Base-by-base conservation (phyloP, 75 land plant species). In the Picea sitchensis region DNA sequence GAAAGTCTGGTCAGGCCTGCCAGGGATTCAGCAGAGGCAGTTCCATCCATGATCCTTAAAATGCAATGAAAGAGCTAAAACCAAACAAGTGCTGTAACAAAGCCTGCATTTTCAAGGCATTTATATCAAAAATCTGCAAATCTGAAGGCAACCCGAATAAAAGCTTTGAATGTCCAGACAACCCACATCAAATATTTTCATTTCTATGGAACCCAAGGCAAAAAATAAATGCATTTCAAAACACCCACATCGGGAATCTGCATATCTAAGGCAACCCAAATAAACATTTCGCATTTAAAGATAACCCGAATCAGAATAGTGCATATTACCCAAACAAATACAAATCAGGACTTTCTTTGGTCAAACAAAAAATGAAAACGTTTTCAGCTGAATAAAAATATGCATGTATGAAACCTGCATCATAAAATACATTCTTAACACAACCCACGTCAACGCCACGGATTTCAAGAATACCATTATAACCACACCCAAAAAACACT, bases 41-140 rank as follows among this genome's bases (percentile, higher is more conserved):
- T 71, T 71, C n/a, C 74, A 44, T 71, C 74, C 74, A 71, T 71
- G 7, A 41, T 71, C 54, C 51, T n/a, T 44, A n/a, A 71, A 6
- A 44, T 1, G 8, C 54, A 71, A 44, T 21, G 13, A 9, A 51
- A 51, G 56, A 51, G 56, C 56, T 51, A 9, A 71, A 44, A 71
- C 4, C 74, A 20, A 71, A 44, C 74, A 41, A 41, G 54, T 20
- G 23, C 41, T 69, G 73, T 23, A 41, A 69, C 47, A 38, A 69
- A n/a, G 0, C 32, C 74, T 71, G 74, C 36, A 44, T 71, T 44
- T n/a, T 23, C 56, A 44, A 9, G n/a, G 44, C 23, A n/a, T 12
- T 8, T 47, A 44, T 23, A 44, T 44, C 74, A 71, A 71, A 71
- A n/a, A 71, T 7, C n/a, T 41, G 56, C 3, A 38, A 69, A 5